Evolutionary conservation across 2,329 filamentous ascomycete species (phyloP).

Genomic region (Trichophyton mentagrophytes): DNA sequence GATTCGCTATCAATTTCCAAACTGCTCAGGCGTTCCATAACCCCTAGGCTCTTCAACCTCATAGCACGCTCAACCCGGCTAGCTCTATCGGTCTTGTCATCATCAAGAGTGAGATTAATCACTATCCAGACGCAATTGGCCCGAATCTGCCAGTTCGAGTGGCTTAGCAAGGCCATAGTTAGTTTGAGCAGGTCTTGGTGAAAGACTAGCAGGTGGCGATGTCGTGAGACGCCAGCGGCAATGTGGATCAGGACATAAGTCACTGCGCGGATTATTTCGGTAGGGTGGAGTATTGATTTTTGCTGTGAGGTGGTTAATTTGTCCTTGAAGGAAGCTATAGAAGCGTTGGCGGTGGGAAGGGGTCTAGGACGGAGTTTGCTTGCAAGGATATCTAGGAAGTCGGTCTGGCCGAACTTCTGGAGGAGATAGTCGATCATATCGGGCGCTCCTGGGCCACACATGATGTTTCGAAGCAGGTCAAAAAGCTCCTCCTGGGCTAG

Average conservation of each 20-base stretch:
- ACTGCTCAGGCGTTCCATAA: conserved; percentile 51
- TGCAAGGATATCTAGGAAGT: conserved; percentile 67
- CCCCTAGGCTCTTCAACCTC: conserved; percentile 59
- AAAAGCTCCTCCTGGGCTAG: conserved; percentile 84
- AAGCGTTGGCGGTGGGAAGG: conserved; percentile 8
- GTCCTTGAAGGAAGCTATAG: conserved; percentile 17
- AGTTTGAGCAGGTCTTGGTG: conserved; percentile 65
- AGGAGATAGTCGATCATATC: conserved; percentile 81
- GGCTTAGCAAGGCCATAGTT: conserved; percentile 59
- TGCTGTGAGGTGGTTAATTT: conserved; percentile 6
- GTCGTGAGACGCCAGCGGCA: conserved; percentile 64
- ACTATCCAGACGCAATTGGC: conserved; percentile 70
- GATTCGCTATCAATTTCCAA: conserved; percentile 59
- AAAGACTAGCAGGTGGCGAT: conserved; percentile 63
- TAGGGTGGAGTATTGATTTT: conserved; percentile 24
- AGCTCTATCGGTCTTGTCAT: conserved; percentile 55
- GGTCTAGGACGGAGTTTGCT: conserved; percentile 55
- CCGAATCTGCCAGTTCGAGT: conserved; percentile 60
- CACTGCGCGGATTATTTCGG: conserved; percentile 62
- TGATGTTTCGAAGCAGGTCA: conserved; percentile 79
- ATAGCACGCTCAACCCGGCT: conserved; percentile 54
- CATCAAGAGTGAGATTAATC: conserved; percentile 76
- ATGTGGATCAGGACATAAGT: conserved; percentile 79
- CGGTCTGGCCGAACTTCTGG: conserved; percentile 58
- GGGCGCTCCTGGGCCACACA: conserved; percentile 49